Conservation (phyloP, 2,329 filamentous ascomycete genomes). For the Cladobotryum protrusum region DNA sequence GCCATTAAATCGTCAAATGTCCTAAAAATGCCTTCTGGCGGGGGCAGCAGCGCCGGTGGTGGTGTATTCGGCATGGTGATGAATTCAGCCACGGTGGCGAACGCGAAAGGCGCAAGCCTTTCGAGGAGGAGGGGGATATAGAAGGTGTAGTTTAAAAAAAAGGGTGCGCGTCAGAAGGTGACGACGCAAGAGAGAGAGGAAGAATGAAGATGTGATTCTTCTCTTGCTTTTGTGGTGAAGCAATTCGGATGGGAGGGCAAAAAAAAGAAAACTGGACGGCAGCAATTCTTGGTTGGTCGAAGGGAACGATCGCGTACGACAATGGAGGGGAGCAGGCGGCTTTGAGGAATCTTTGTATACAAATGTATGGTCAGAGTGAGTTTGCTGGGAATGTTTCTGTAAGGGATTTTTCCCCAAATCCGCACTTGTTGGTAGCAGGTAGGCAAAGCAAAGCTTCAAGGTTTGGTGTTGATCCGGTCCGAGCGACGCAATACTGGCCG, state of each 20-base stretch:
- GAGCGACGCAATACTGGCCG: conserved; percentile 18
- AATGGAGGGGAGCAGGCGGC: not conserved
- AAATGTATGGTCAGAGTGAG: conserved; percentile 4
- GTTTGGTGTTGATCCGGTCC: conserved; percentile 36
- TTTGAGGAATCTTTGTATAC: not conserved
- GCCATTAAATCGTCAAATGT: conserved; percentile 54
- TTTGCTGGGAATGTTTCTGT: conserved; percentile 5
- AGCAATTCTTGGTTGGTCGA: not conserved
- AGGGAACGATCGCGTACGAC: not conserved
- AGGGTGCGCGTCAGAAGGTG: conserved; percentile 7
- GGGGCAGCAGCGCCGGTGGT: conserved; percentile 44
- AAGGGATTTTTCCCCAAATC: conserved; percentile 32
- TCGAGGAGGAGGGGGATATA: conserved; percentile 19
- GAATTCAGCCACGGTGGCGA: conserved; percentile 28
- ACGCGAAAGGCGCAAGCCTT: conserved; percentile 21
- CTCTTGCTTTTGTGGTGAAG: conserved; percentile 2
- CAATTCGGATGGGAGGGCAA: conserved; percentile 7
- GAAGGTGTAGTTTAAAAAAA: conserved; percentile 10
- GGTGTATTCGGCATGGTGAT: conserved; percentile 42
- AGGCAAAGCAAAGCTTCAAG: conserved; percentile 23
- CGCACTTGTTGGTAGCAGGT: conserved; percentile 30
- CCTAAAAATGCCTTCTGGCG: conserved; percentile 54
- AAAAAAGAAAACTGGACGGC: not conserved
- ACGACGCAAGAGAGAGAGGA: not conserved
- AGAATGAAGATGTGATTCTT: not conserved